Evolutionary conservation across 1,139 yeast genomes (phyloP), one percentile per base, ranked within the genome.

Genomic region (Lodderomyces pseudojiufengensis): DNA sequence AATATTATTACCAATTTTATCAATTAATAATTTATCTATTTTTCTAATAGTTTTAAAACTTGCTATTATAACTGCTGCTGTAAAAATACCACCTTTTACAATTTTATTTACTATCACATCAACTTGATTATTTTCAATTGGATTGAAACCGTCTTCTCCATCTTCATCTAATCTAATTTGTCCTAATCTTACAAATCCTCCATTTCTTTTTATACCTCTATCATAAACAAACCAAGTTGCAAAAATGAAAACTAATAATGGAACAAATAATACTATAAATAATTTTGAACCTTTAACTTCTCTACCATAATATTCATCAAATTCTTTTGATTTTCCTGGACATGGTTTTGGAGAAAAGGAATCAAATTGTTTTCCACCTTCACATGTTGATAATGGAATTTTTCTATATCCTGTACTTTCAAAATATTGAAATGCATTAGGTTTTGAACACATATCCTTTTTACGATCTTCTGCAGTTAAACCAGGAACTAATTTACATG

Each of bases 141-240:
- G 73, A 16, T 71, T 66, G 48, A 76, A 63, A 34, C 71, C 76
- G 37, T 81, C 86, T 31, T 80, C 88, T 30, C 68, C 77, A 32
- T 81, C 87, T 39, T 81, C 92, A 30, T 84, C 94, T 33, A 90
- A 71, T 50, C 96, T 70, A 39, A 90, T 90, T 56, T 84, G 95
- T 11, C 97, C 95, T 51, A 85, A 79, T 49, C 87, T 70, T 41
- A 80, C 70, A 56, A 85, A 80, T 6, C 95, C 88, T 35, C 92
- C 88, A 55, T 84, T 79, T 57, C 95, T 73, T 42, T 83, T 75
- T 40, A 84, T 78, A 14, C 95, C 95, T 49, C 80, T 76, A 42
- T 85, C 92, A 59, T 84, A 88, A 14, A 87, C 80, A 59, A 86
- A 78, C 77, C 82, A 81, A 1, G 78, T 69, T 4, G 82, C 74